Conservation (phyloP, 2,329 filamentous ascomycete species). For the Fusarium chaquense region DNA sequence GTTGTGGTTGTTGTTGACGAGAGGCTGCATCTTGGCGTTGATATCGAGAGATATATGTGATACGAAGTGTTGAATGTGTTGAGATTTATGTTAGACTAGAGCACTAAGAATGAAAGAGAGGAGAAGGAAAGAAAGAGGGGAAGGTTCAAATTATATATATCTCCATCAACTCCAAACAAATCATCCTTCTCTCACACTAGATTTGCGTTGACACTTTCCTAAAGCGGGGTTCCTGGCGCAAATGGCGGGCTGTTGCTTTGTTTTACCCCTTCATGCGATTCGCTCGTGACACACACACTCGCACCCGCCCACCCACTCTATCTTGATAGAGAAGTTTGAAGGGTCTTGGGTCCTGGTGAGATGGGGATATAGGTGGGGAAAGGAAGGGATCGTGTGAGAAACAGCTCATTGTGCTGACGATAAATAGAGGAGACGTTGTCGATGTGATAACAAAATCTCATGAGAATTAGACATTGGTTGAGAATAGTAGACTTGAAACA, state of each 20-base stretch:
- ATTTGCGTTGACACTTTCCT: conserved; percentile 29
- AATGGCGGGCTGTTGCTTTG: conserved; percentile 40
- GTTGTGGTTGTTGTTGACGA: conserved; percentile 54
- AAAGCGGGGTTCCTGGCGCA: conserved; percentile 37
- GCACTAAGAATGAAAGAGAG: too few species aligned
- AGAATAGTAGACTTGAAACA: neutral
- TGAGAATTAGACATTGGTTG: neutral
- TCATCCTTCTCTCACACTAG: conserved; percentile 22
- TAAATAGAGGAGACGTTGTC: conserved; percentile 1
- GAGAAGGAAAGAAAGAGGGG: neutral
- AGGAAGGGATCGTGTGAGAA: conserved; percentile 30
- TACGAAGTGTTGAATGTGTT: neutral
- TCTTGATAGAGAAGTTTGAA: conserved; percentile 5
- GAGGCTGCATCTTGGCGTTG: conserved; percentile 49
- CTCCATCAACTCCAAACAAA: conserved; percentile 19
- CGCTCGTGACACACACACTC: conserved; percentile 29
- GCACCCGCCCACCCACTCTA: neutral
- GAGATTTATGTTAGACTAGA: neutral
- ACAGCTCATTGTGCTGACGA: conserved; percentile 37
- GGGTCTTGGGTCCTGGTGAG: conserved; percentile 2
- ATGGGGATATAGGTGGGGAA: conserved; percentile 27
- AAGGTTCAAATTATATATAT: conserved; percentile 7
- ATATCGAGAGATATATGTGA: neutral
- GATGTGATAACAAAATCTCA: neutral
- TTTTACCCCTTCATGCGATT: conserved; percentile 42